These are phyloP conservation scores for Euphorbia tirucalli DNA, from an alignment of 345 rosid genomes.

Conservation along the genomic window DNA sequence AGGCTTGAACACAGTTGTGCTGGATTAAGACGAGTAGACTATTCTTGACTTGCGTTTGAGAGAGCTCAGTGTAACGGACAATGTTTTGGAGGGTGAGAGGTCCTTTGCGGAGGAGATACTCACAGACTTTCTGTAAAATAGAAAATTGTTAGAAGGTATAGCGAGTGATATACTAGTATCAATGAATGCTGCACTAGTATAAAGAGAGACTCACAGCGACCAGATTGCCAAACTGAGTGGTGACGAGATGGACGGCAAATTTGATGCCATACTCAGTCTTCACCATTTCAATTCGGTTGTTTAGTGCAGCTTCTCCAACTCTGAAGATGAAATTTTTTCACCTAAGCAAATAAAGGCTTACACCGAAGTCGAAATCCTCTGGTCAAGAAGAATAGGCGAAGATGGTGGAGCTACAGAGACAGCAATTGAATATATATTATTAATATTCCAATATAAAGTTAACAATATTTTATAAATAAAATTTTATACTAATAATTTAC, in stretches of 20 bases:
- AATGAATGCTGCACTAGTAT: not conserved
- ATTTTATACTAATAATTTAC: too few relatives aligned
- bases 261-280: slow-evolving; percentile 51
- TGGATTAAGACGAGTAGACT: slow-evolving; percentile 66
- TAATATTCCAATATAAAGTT: too few relatives aligned
- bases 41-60: slow-evolving; percentile 51
- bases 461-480: too few relatives aligned
- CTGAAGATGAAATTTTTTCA: not conserved
- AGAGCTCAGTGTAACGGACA: slow-evolving; percentile 46
- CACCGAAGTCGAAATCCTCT: too few relatives aligned
- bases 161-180: not conserved
- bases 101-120: slow-evolving; percentile 72
- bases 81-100: slow-evolving; percentile 47
- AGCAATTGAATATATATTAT: too few relatives aligned
- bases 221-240: slow-evolving; percentile 72
- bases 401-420: too few relatives aligned
- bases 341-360: too few relatives aligned
- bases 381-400: too few relatives aligned
- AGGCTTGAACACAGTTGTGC: slow-evolving; percentile 86
- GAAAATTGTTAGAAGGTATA: not conserved
- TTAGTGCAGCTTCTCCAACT: not conserved
- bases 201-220: slow-evolving; percentile 51
- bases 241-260: slow-evolving; percentile 68
- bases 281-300: slow-evolving; percentile 31
- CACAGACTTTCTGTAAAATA: slow-evolving; percentile 68